A percentile compares a stretch with the other conserved stretches of the same genome.
These are phyloP conservation scores for Apophysomyces ossiformis DNA, from an alignment of 371 early-diverging fungal genomes.

Conservation along the genomic window DNA sequence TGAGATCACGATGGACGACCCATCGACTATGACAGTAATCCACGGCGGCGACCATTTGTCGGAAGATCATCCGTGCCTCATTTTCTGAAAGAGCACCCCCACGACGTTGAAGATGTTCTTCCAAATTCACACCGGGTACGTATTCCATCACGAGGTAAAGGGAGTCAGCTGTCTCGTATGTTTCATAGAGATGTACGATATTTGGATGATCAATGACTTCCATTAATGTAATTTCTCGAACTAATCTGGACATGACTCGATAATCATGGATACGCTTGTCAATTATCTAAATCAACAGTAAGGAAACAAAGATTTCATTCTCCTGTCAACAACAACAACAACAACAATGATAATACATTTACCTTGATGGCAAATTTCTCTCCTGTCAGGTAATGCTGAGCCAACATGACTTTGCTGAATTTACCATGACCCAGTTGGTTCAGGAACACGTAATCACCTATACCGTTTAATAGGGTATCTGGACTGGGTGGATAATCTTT, in stretches of 20 bases:
- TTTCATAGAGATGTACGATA: constrained; percentile 90
- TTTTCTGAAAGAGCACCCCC: constrained; percentile 58
- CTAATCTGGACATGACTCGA: constrained; percentile 75
- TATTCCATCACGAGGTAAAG: constrained; percentile 78
- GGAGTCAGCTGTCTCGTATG: constrained; percentile 85
- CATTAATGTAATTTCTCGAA: constrained; percentile 89
- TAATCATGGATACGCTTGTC: constrained; percentile 84
- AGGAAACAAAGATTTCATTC: too few species aligned
- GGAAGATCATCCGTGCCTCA: constrained; percentile 68
- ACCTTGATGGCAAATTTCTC: constrained; percentile 65
- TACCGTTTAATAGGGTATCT: constrained; percentile 56
- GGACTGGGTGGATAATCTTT: constrained; percentile 56
- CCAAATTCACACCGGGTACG: constrained; percentile 60
- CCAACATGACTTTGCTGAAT: constrained; percentile 88
- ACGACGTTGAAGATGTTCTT: constrained; percentile 56
- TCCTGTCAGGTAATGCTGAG: constrained; percentile 75
- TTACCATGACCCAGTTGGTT: constrained; percentile 88
- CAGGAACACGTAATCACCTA: constrained; percentile 83
- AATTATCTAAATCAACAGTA: constrained; percentile 56
- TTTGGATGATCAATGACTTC: constrained; percentile 84
- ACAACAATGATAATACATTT: not conserved
- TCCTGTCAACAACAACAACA: too few species aligned
- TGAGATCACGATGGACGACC: constrained; percentile 82
- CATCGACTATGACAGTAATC: constrained; percentile 73
- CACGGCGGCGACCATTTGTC: constrained; percentile 72